A percentile compares a stretch with the other conserved stretches of the same genome.
Evolutionary conservation across 768 basidiomycete genomes (phyloP).

Genomic region (Cystobasidium ongulense): DNA sequence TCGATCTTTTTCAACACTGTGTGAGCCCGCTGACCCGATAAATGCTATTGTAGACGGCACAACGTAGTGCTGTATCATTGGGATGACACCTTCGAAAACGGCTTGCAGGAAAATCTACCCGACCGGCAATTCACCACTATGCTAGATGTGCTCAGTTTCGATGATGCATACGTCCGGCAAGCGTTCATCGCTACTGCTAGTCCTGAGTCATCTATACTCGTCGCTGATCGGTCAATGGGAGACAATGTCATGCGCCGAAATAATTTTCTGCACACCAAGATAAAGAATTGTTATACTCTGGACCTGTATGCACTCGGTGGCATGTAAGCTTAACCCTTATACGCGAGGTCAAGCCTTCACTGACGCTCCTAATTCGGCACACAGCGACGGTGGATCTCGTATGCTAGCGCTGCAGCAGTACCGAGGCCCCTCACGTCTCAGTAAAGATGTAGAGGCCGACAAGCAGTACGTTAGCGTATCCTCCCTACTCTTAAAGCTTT

Average conservation of each 20-base stretch:
- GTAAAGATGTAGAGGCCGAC: conserved; percentile 35
- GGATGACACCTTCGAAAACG: background rate
- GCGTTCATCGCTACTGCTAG: conserved; percentile 65
- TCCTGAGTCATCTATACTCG: conserved; percentile 68
- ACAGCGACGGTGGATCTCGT: conserved; percentile 28
- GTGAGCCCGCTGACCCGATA: background rate
- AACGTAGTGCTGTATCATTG: background rate
- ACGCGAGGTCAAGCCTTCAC: background rate
- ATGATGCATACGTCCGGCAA: conserved; percentile 63
- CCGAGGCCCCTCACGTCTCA: conserved; percentile 35
- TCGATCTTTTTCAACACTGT: background rate
- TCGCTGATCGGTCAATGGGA: conserved; percentile 57
- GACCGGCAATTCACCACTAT: background rate
- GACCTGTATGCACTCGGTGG: conserved; percentile 35
- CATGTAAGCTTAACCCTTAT: background rate
- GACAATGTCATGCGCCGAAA: conserved; percentile 48
- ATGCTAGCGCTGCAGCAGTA: conserved; percentile 26
- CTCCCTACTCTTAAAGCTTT: no score
- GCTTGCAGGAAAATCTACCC: background rate
- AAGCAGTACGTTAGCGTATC: background rate
- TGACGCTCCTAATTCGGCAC: background rate
- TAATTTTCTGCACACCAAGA: conserved; percentile 16
- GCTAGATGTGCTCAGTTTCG: conserved; percentile 53
- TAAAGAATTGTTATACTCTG: conserved; percentile 26
- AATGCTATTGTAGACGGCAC: background rate